A percentile compares a stretch with the other conserved stretches of the same genome.
Conservation (phyloP, 2,329 filamentous ascomycete genomes). For the Xylaria sp. region DNA sequence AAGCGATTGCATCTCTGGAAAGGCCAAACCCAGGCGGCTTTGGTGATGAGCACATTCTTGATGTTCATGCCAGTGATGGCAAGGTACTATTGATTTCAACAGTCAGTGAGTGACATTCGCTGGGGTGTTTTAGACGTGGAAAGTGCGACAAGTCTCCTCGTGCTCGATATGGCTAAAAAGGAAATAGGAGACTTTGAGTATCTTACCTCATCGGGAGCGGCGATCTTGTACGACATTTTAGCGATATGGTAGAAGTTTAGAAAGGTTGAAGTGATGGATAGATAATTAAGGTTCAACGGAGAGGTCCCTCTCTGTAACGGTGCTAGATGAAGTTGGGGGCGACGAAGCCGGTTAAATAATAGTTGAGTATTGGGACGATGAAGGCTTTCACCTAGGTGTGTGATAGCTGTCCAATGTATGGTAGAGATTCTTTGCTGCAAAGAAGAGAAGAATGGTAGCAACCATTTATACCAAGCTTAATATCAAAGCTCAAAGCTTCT, state of each 20-base stretch:
- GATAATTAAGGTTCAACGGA: neutral
- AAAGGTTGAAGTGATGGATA: neutral
- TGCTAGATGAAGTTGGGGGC: neutral
- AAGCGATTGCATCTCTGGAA: conserved; percentile 73
- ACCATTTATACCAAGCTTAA: too few relatives aligned
- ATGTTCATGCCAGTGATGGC: conserved; percentile 86
- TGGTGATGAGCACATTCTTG: conserved; percentile 78
- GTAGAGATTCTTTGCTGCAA: neutral
- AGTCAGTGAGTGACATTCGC: conserved; percentile 48
- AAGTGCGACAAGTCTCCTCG: neutral
- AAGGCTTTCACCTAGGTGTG: conserved; percentile 7
- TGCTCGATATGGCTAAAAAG: neutral
- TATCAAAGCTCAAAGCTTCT: too few relatives aligned
- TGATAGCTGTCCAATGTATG: neutral
- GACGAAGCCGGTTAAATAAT: neutral
- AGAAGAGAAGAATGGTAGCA: too few relatives aligned
- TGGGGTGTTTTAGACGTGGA: neutral
- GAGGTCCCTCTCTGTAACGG: neutral
- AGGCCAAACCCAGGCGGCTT: conserved; percentile 78
- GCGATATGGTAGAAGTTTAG: conserved; percentile 1
- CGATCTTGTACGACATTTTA: conserved; percentile 57
- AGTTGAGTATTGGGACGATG: neutral
- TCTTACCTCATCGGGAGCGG: conserved; percentile 72
- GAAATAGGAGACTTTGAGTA: neutral
- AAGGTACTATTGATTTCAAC: conserved; percentile 81